These are phyloP conservation scores for Saposhnikovia divaricata DNA, from an alignment of 129 eudicot species.

Conservation along the genomic window DNA sequence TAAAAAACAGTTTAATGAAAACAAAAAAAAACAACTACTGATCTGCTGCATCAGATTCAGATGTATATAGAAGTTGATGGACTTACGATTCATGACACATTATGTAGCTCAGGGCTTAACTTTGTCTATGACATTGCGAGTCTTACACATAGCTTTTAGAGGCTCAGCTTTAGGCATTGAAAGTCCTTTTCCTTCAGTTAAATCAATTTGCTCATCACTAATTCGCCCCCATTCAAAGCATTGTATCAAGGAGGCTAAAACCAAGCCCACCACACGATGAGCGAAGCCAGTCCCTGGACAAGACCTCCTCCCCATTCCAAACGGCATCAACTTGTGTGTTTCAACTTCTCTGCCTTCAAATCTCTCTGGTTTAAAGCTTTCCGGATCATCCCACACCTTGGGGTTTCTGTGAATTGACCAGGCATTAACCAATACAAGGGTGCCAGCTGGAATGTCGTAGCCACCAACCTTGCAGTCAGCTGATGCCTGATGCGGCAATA, in stretches of 20 bases:
- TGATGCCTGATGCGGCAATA: slow-evolving; percentile 31
- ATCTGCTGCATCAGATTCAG: too few relatives aligned
- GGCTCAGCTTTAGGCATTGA: slow-evolving; percentile 38
- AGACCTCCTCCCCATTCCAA: too few relatives aligned
- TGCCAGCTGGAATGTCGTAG: slow-evolving; percentile 26
- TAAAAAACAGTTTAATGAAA: too few relatives aligned
- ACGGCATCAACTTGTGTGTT: too few relatives aligned
- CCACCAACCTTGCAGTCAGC: slow-evolving; percentile 27
- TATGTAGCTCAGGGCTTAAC: neutral
- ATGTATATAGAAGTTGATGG: too few relatives aligned
- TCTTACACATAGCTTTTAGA: slow-evolving; percentile 25
- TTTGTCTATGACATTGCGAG: slow-evolving; percentile 17
- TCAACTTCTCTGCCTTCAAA: slow-evolving; percentile 16
- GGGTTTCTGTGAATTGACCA: slow-evolving; percentile 39
- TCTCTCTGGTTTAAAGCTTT: slow-evolving; percentile 44
- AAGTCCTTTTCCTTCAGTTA: slow-evolving; percentile 28
- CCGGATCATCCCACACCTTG: slow-evolving; percentile 26
- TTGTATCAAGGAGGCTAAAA: too few relatives aligned
- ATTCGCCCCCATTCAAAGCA: neutral
- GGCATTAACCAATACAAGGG: slow-evolving; percentile 27
- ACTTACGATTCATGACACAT: neutral
- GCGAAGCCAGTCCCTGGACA: too few relatives aligned
- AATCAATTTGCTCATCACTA: slow-evolving; percentile 16
- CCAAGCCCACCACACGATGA: too few relatives aligned
- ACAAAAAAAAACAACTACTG: too few relatives aligned